Conservation (phyloP, 352 stramenopile species). For the Elongisporangium prolatum region DNA sequence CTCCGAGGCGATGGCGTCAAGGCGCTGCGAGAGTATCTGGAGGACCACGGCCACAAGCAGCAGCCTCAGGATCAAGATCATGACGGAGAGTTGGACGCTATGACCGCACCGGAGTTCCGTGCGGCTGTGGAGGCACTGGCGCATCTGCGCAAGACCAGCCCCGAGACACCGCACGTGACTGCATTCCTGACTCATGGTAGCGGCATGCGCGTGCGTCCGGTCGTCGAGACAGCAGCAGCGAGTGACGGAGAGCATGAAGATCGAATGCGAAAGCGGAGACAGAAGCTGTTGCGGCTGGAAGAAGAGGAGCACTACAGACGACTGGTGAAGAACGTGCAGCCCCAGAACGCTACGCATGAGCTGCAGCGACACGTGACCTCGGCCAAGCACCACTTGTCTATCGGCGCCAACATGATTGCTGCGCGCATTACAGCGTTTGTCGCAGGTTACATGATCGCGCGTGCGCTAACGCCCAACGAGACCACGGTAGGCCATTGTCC, state of each 20-base stretch:
- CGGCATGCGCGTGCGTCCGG: slow-evolving; percentile 2
- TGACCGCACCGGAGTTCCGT: slow-evolving; percentile 19
- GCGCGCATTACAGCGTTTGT: slow-evolving; percentile 77
- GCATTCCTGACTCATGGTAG: slow-evolving; percentile 16
- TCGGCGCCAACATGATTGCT: slow-evolving; percentile 84
- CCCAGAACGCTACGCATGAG: slow-evolving; percentile 34
- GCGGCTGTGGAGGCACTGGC: slow-evolving; percentile 15
- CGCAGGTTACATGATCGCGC: slow-evolving; percentile 70
- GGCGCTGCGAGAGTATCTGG: slow-evolving; percentile 24
- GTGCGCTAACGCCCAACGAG: slow-evolving; percentile 64
- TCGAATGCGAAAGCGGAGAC: slow-evolving; percentile 46
- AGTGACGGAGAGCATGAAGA: slow-evolving; percentile 12
- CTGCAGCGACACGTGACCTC: slow-evolving; percentile 58
- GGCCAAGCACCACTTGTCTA: slow-evolving; percentile 70
- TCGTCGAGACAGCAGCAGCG: slow-evolving; percentile 2
- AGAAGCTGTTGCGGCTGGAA: slow-evolving; percentile 68
- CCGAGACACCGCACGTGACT: slow-evolving; percentile 16
- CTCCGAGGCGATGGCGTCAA: slow-evolving; percentile 17
- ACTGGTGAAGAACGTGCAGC: slow-evolving; percentile 72
- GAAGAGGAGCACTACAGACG: slow-evolving; percentile 75
- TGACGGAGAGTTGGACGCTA: slow-evolving; percentile 5
- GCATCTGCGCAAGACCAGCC: slow-evolving; percentile 14
- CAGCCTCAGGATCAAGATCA: slow-evolving; percentile 2
- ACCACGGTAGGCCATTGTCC: slow-evolving; percentile 44
- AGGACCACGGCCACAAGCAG: slow-evolving; percentile 10